A percentile compares a stretch with the other conserved stretches of the same genome.
Evolutionary conservation across 2,329 filamentous ascomycete genomes (phyloP).

Genomic region (Lecanosticta acicola): DNA sequence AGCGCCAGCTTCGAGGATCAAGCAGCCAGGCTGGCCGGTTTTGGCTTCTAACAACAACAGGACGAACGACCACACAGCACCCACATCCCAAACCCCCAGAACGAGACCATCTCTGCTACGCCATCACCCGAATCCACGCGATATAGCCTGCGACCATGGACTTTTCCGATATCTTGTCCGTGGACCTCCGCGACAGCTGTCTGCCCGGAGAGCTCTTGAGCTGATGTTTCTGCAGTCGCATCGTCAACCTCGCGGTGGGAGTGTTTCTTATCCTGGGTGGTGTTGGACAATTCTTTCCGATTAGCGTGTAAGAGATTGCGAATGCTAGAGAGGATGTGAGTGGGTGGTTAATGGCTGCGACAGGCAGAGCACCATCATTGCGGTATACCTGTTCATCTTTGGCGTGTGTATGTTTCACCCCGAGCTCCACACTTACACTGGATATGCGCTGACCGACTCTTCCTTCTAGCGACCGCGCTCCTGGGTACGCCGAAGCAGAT

Average conservation of each 20-base stretch:
- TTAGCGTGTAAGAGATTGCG: conserved; percentile 50
- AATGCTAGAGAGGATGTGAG: neutral
- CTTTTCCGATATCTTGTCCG: conserved; percentile 87
- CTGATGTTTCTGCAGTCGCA: conserved; percentile 57
- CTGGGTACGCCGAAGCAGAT: conserved; percentile 37
- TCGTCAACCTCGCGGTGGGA: conserved; percentile 86
- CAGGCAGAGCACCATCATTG: conserved; percentile 70
- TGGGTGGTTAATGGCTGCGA: conserved; percentile 1
- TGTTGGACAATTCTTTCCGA: conserved; percentile 62
- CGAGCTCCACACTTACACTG: neutral
- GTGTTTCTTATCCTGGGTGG: conserved; percentile 84
- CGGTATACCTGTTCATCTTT: conserved; percentile 84
- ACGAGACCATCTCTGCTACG: conserved; percentile 4
- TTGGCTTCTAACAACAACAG: conserved; percentile 7
- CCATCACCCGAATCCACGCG: neutral
- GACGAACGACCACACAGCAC: conserved; percentile 4
- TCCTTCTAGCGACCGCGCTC: conserved; percentile 53
- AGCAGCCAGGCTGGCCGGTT: conserved; percentile 3
- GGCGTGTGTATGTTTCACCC: conserved; percentile 62
- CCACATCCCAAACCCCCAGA: neutral
- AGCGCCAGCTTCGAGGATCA: conserved; percentile 1
- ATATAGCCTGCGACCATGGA: conserved; percentile 59
- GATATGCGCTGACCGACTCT: conserved; percentile 11
- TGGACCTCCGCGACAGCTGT: conserved; percentile 23
- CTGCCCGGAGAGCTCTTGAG: conserved; percentile 1